Evolutionary conservation across 345 rosid species (phyloP).

Genomic region (Brassica carinata): DNA sequence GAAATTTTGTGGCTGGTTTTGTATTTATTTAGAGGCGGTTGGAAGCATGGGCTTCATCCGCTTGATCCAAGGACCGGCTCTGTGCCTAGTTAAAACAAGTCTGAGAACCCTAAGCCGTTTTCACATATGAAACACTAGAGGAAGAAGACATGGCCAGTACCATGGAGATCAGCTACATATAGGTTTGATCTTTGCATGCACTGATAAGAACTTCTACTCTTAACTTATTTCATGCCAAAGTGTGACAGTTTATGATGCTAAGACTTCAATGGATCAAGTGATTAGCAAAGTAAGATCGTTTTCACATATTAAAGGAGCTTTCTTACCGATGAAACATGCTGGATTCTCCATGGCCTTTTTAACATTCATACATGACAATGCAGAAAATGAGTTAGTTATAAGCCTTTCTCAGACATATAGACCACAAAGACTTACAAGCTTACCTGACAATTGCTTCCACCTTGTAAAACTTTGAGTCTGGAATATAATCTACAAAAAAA

Average conservation of each 20-base stretch:
- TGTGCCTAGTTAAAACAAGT: no score
- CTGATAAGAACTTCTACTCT: conserved; percentile 11
- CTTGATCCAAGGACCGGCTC: no score
- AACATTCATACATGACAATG: conserved; percentile 32
- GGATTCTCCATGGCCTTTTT: conserved; percentile 80
- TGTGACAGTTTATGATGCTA: background rate
- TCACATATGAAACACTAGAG: conserved; percentile 1
- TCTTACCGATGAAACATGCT: conserved; percentile 83
- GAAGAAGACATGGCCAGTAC: background rate
- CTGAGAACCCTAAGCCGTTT: background rate
- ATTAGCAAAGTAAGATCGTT: conserved; percentile 5
- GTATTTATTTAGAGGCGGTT: no score
- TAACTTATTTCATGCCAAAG: conserved; percentile 14
- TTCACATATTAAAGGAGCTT: conserved; percentile 4
- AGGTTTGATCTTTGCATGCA: conserved; percentile 13
- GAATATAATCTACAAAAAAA: conserved; percentile 48
- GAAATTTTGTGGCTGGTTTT: no score
- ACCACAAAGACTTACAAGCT: background rate
- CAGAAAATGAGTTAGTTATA: conserved; percentile 10
- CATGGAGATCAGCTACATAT: background rate
- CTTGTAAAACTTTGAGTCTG: conserved; percentile 79
- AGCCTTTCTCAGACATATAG: background rate
- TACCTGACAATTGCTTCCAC: conserved; percentile 88
- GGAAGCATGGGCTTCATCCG: no score
- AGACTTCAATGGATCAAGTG: background rate